Evolutionary conservation across 1,284 basidiomycete species (phyloP).

Genomic region (Xerocomus nothofagi): DNA sequence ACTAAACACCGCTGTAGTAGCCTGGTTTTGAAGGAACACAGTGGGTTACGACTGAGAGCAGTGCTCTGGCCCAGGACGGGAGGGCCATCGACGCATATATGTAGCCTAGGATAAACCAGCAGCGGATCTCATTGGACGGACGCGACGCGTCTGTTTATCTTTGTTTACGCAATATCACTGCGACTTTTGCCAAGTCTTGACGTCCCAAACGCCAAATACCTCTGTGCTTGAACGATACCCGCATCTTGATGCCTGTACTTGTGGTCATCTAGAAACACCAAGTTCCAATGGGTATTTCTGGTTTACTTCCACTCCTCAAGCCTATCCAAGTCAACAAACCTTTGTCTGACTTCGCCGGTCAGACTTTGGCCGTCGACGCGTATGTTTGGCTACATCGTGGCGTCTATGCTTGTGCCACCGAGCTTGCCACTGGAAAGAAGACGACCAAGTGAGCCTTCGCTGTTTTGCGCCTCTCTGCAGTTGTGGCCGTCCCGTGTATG

Average conservation of each 20-base stretch:
- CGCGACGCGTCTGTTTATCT: slow-evolving; percentile 34
- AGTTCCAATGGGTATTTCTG: slow-evolving; percentile 82
- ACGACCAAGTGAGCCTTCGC: slow-evolving; percentile 72
- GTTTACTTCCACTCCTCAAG: slow-evolving; percentile 91
- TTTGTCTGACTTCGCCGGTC: slow-evolving; percentile 79
- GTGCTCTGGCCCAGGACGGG: no score
- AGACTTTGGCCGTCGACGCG: slow-evolving; percentile 82
- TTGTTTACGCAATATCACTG: slow-evolving; percentile 23
- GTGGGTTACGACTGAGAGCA: no score
- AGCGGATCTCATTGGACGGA: slow-evolving; percentile 20
- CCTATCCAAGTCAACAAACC: slow-evolving; percentile 80
- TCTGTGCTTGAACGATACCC: slow-evolving; percentile 4
- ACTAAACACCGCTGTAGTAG: no score
- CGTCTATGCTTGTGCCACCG: slow-evolving; percentile 88
- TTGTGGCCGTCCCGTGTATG: neutral
- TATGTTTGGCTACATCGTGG: slow-evolving; percentile 99
- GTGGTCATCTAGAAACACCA: neutral
- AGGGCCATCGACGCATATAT: no score
- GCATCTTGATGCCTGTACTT: slow-evolving; percentile 3
- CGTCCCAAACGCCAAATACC: neutral
- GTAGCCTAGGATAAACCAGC: no score
- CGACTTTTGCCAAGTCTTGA: neutral
- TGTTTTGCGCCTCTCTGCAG: neutral
- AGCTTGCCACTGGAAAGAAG: slow-evolving; percentile 81
- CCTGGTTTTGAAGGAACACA: no score